Evolutionary conservation across 1,139 yeast species (phyloP), one percentile per base, ranked within the genome.

Genomic region (Diutina sp.): DNA sequence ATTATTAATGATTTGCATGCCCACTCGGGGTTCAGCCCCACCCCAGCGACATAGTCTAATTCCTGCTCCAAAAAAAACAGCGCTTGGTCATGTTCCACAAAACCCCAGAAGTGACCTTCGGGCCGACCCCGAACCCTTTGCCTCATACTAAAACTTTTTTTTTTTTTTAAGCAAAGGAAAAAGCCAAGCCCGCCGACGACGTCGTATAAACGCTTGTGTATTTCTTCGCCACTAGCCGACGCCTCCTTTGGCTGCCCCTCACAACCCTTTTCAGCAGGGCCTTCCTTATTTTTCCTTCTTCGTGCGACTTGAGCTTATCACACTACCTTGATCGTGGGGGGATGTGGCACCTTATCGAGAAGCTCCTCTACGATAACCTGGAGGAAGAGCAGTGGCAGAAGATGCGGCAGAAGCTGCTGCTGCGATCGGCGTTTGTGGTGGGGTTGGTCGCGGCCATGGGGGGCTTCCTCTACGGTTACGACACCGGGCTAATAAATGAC

Each of bases 391-490:
- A 73, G 61, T 68, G 72, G 63, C 65, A 68, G 44, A 72, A 72
- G 60, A 67, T 74, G 66, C 73, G 77, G 58, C 76, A 73, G 65
- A 72, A 76, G 59, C 79, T 82, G 58, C 80, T 86, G 1, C 77
- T 83, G 5, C 69, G 73, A 55, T 81, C 85, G 72, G 88, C 90
- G 14, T 67, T 85, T 51, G 70, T 78, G 16, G 90, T 87, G 6
- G 93, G 93, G 58, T 65, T 82, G 44, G 83, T 86, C 58, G 90
- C 91, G 8, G 93, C 95, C 21, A 78, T 85, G 25, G 95, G 95
- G 48, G 95, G 95, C 0, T 87, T 87, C 68, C 72, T 87, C 56
- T 87, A 85, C 65, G 95, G 95, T 1, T 87, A 86, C 66, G 96
- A 88, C 68, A 89, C 95, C 1, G 95, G 95, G 4, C 72, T 87